Base-by-base conservation (phyloP, 352 stramenopile species). In the Globisporangium uncinulatum region DNA sequence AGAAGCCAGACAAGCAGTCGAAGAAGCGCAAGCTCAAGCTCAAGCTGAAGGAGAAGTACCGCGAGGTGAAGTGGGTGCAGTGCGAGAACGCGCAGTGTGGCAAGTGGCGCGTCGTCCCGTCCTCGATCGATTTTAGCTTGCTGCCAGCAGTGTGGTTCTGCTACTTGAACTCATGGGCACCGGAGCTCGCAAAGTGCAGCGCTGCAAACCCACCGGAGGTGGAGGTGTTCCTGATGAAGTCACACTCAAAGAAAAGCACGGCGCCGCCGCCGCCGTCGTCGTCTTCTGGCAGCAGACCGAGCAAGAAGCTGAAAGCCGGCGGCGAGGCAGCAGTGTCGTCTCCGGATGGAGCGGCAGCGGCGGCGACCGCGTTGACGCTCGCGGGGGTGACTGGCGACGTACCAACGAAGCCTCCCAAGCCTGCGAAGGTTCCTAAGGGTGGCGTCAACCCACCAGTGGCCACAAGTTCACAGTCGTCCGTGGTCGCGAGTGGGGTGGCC, bases 61-160 rank as follows among this genome's bases (percentile, higher is more conserved):
- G 74, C 29, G 81, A 95, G 49, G 70, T 92, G 39, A 88, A 89
- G 58, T 99, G 96, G 96, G 96, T 98, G 3, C 94, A 98, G 71
- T 98, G 96, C 62, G 96, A 98, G 50, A 84, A 66, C 46, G 94
- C 92, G 57, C 67, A 87, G 21, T 99, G 96, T 67, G 74, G 78
- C 6, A 98, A 98, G 66, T 99, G 96, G 96, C 91, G 96, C 31
- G 84, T 97, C 34, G 80, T 98, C 39, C 92, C 96, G 10, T 69
- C 73, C n/a, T 82, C 72, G n/a, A 89, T 98, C 52, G 80, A 98
- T 51, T 83, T 92, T 20, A 81, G 90, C 39, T 69, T 75, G 21
- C 74, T 99, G 21, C 95, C 95, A 10, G 81, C 96, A 6, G 74
- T 95, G 29, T 99, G 84, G 84, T 89, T 82, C 46, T 94, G 84